Conservation (phyloP, 257 asterid genomes). For the Solanum peruvianum region DNA sequence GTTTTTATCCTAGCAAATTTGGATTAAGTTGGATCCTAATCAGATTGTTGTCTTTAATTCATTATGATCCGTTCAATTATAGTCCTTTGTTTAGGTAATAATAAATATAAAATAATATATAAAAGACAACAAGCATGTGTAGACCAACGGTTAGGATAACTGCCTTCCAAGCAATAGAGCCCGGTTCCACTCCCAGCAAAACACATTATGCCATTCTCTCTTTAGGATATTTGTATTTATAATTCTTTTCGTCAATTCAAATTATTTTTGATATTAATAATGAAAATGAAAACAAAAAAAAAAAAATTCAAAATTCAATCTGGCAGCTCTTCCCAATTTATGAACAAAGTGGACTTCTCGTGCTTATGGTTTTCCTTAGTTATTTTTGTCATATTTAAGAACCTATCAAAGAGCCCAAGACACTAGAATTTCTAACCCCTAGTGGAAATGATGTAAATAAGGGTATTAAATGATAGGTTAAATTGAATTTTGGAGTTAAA, state of each 20-base stretch:
- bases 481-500: no score
- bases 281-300: neutral
- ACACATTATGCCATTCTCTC: neutral
- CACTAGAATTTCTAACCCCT: neutral
- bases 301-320: neutral
- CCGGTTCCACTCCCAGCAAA: constrained; percentile 99
- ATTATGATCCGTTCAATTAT: no score
- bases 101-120: no score
- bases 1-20: no score
- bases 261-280: neutral
- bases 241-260: neutral
- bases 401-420: neutral
- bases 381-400: neutral
- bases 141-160: constrained; percentile 50
- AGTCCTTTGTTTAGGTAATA: no score
- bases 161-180: constrained; percentile 99
- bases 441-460: neutral
- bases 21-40: no score
- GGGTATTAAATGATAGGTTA: neutral
- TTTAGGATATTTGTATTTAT: neutral
- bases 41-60: no score
- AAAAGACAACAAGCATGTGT: neutral
- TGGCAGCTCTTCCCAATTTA: neutral
- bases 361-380: neutral
- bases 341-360: neutral